Base-by-base conservation (phyloP, 75 land plant species). In the Gnetum montanum region DNA sequence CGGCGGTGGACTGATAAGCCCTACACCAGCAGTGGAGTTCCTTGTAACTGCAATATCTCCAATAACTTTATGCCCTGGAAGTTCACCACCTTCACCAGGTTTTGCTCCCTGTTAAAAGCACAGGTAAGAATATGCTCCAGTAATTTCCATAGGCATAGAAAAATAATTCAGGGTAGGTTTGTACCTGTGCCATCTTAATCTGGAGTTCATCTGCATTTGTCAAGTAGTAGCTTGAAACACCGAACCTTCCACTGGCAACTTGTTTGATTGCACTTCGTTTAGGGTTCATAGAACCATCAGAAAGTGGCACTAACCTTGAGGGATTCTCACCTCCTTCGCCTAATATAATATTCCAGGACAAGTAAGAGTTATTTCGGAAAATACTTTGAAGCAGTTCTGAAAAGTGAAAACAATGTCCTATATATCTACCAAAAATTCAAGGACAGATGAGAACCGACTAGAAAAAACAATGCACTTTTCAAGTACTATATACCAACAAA, bases 31-130 rank as follows among this genome's bases (percentile, higher is more conserved):
- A 41, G 99, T 95, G 12, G 99, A 95, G 37, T 91, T 80, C 53
- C 99, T 70, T 54, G 99, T 95, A 19, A 84, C 78, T 8, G 99
- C 99, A 64, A 95, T 95, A 34, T 95, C 99, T 30, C 97, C 99
- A 60, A 86, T 86, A 34, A 95, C 99, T 68, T 95, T 95, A 54
- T 95, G 93, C 0, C 99, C 97, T 28, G 99, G 99, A 58, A 95
- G 88, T 68, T 95, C 99, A 72, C 99, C 99, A 34, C 99, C 99
- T 66, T 95, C 99, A 59, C 99, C 99, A 54, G 99, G 99, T 65
- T 95, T 95, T 16, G 99, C 99, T 22, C 99, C 99, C 99, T 90
- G 78, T 61, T n/a, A 45, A 20, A 66, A 16, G 15, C 23, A 65
- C 38, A 64, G n/a, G 30, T 29, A 8, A 54, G 57, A 19, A 48